Percentiles rank a stretch among this genome's conserved stretches.
Evolutionary conservation across 208 protist species (phyloP).

Genomic region (Trichomonas vaginalis): DNA sequence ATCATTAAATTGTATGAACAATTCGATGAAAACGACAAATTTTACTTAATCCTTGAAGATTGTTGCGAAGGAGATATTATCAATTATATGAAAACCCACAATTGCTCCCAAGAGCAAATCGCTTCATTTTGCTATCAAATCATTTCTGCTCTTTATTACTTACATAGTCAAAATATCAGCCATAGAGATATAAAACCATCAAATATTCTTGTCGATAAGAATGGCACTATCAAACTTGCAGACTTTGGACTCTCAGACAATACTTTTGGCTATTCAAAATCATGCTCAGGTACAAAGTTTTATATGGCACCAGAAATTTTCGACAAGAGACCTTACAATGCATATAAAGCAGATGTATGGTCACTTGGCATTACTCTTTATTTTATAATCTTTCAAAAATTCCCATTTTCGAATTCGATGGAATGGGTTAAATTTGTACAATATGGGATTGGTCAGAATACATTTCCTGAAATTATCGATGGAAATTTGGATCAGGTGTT

Average conservation of each 20-base stretch:
- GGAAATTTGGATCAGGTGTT: not conserved
- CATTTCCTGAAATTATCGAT: not conserved
- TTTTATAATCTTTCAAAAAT: not conserved
- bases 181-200: not conserved
- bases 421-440: not conserved
- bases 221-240: not conserved
- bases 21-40: not conserved
- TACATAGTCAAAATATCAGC: not conserved
- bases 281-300: not conserved
- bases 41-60: not conserved
- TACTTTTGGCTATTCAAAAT: not conserved
- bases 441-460: not conserved
- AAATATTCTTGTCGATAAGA: not conserved
- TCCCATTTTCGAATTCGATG: not conserved
- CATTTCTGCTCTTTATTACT: not conserved
- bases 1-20: not conserved
- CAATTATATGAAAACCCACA: not conserved
- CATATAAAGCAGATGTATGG: not conserved
- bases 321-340: not conserved
- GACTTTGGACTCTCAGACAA: not conserved
- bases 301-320: not conserved
- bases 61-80: not conserved
- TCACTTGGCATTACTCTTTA: not conserved
- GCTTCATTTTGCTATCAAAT: not conserved
- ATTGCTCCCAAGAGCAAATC: not conserved